These are phyloP conservation scores for Falciphora oryzae DNA, from an alignment of 2,329 filamentous ascomycete species.

Conservation along the genomic window DNA sequence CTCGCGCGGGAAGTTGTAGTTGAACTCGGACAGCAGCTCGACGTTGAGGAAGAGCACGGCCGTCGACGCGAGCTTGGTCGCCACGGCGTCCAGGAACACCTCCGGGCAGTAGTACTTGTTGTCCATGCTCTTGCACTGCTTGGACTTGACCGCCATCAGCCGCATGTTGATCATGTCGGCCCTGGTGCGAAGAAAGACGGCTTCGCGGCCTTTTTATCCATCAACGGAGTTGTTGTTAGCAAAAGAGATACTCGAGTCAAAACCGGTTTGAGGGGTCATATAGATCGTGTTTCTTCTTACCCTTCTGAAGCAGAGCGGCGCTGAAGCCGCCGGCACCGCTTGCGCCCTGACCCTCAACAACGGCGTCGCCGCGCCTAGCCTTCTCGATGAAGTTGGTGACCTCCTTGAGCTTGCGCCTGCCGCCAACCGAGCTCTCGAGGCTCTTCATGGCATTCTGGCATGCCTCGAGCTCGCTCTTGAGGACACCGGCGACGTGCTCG, in stretches of 20 bases:
- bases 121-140: conserved; percentile 74
- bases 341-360: conserved; percentile 74
- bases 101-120: conserved; percentile 98
- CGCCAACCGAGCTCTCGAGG: conserved; percentile 73
- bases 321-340: conserved; percentile 93
- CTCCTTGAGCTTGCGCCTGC: conserved; percentile 78
- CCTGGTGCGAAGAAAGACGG: conserved; percentile 87
- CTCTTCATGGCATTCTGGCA: conserved; percentile 73
- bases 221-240: not conserved
- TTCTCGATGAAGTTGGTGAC: conserved; percentile 90
- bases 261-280: not conserved
- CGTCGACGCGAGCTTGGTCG: conserved; percentile 88
- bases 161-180: conserved; percentile 88
- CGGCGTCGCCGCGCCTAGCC: conserved; percentile 76
- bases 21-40: conserved; percentile 93
- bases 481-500: conserved; percentile 70
- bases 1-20: conserved; percentile 94
- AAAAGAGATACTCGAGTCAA: not conserved
- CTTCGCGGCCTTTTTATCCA: conserved; percentile 66
- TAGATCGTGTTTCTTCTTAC: conserved; percentile 39
- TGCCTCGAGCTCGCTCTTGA: conserved; percentile 83
- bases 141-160: conserved; percentile 78
- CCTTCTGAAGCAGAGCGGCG: conserved; percentile 73
- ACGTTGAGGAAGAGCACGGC: conserved; percentile 97
- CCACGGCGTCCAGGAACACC: conserved; percentile 94